Base-by-base conservation (phyloP, 108 stramenopile genomes). In the Schizochytrium sp. region DNA sequence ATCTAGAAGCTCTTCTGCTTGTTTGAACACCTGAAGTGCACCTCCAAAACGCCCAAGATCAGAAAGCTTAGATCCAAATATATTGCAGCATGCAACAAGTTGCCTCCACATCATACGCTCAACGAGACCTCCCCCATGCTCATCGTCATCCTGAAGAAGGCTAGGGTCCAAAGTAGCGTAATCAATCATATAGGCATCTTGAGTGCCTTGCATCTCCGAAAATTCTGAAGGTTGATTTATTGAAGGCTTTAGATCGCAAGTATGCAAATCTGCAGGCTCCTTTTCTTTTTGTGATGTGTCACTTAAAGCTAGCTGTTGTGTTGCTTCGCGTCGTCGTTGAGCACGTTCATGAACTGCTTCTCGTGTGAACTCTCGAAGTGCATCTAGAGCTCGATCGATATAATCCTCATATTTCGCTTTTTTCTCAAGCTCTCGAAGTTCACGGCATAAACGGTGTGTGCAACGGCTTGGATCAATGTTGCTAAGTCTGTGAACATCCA, bases 31-130 rank as follows among this genome's bases (percentile, higher is more conserved):
- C 61, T 72, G 72, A 59, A 93, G 89, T 3, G 91, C 90, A 46
- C 59, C 53, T 47, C 91, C 41, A 64, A 55, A 87, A 19, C 72
- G 57, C 50, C 56, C 40, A 47, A 88, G 44, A 59, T 93, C 93
- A 13, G 87, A 56, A 61, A 19, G 61, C 8, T 76, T 61, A 15
- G 56, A 56, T 2, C 87, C 93, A 58, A 93, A 93, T 2, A 88
- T 59, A 46, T 73, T 91, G 41, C 87, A 72, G 4, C 90, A 72
- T 12, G 90, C 87, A 3, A 89, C 88, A 41, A 92, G 72, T 89
- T 93, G 92, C 44, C 91, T 56, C 91, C 91, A 93, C 88, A 57
- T 57, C 56, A 91, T 89, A 60, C 90, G 45, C 87, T 46, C 55
- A 72, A 83, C 83, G 17, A 91, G 57, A 56, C 72, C 61, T 19